phyloP scores from a whole-genome alignment of 148 eudicot genomes.

The Cornus controversa region DNA sequence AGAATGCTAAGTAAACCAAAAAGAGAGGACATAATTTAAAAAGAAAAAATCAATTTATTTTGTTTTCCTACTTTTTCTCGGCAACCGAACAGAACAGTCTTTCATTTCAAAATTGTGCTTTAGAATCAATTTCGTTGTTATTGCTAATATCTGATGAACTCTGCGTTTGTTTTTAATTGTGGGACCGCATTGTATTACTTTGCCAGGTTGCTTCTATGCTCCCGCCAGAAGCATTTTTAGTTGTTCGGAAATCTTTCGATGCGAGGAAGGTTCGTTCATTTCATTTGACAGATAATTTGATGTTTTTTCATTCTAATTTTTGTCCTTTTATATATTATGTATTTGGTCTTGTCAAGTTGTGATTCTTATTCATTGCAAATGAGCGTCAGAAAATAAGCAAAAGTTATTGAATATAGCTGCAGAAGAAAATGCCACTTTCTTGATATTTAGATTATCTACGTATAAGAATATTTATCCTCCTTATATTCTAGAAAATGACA shows the following conservation, averaged over 20 bases:
- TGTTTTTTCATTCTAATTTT: background rate
- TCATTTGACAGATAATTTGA: background rate
- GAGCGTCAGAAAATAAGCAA: background rate
- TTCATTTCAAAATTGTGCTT: slow-evolving; percentile 5
- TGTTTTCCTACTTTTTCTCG: background rate
- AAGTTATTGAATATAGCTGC: too few relatives aligned
- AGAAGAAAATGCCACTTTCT: too few relatives aligned
- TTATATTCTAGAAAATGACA: too few relatives aligned
- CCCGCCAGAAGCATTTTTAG: slow-evolving; percentile 84
- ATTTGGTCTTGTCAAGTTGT: too few relatives aligned
- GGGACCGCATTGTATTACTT: background rate
- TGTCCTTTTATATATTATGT: background rate
- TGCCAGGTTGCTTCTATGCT: slow-evolving; percentile 89
- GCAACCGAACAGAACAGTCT: background rate
- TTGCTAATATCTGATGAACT: background rate
- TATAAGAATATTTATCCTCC: too few relatives aligned
- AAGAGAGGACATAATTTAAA: background rate
- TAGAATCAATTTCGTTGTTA: background rate
- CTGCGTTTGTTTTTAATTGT: background rate
- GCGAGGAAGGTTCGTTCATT: slow-evolving; percentile 75
- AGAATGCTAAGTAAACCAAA: background rate
- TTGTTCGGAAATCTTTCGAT: slow-evolving; percentile 88
- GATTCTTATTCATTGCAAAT: background rate
- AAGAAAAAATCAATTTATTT: too few relatives aligned
- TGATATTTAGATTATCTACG: too few relatives aligned